These are phyloP conservation scores for Fraxinus excelsior DNA, from an alignment of 257 asterid species.

Conservation along the genomic window DNA sequence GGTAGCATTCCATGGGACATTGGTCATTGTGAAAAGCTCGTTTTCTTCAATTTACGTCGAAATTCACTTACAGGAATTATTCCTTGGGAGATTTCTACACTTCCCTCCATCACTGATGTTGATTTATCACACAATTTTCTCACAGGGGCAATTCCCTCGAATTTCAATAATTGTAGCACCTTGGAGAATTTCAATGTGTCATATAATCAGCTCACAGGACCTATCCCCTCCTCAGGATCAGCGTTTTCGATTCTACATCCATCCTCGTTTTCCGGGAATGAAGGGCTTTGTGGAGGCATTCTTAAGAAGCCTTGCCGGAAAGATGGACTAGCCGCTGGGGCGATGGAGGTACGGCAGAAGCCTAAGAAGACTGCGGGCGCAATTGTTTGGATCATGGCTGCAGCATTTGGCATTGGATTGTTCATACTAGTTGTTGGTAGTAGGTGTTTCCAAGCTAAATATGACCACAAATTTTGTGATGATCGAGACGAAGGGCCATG, in stretches of 20 bases:
- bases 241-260: constrained; percentile 53
- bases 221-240: constrained; percentile 64
- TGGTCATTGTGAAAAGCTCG: constrained; percentile 43
- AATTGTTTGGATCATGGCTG: not conserved
- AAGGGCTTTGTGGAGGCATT: constrained; percentile 71
- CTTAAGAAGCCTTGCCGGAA: constrained; percentile 46
- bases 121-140: constrained; percentile 78
- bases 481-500: constrained; percentile 78
- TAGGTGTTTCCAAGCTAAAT: constrained; percentile 38
- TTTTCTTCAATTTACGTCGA: constrained; percentile 32
- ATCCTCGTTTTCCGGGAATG: constrained; percentile 41
- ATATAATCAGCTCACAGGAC: constrained; percentile 63
- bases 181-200: constrained; percentile 67
- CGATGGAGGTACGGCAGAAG: constrained; percentile 39
- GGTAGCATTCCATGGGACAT: constrained; percentile 50
- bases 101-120: constrained; percentile 61
- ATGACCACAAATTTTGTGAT: constrained; percentile 35
- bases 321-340: constrained; percentile 50
- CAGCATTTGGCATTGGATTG: constrained; percentile 47
- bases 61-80: constrained; percentile 53
- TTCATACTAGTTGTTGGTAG: constrained; percentile 47
- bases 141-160: constrained; percentile 69
- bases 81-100: constrained; percentile 53
- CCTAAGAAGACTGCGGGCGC: constrained; percentile 3
- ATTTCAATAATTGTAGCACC: constrained; percentile 78